Evolutionary conservation across 768 basidiomycete species (phyloP).

Genomic region (Serendipita vermifera): DNA sequence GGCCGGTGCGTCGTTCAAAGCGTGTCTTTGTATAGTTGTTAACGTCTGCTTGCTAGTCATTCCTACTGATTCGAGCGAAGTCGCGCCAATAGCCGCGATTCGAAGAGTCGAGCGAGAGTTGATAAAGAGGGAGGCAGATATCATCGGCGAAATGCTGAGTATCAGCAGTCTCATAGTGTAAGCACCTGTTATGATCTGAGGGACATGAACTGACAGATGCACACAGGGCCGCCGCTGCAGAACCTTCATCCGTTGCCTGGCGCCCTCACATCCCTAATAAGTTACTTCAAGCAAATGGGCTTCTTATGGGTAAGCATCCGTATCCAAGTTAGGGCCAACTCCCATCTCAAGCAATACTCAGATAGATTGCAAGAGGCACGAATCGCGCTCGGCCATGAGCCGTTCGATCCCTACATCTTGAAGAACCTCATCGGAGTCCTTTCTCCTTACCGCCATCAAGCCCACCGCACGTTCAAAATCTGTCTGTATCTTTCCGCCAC

Average conservation of each 20-base stretch:
- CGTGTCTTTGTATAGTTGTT: not conserved
- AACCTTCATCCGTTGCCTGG: slow-evolving; percentile 18
- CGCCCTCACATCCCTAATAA: slow-evolving; percentile 12
- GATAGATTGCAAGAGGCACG: slow-evolving; percentile 17
- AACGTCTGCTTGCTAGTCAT: not conserved
- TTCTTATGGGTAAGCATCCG: slow-evolving; percentile 15
- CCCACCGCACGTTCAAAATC: slow-evolving; percentile 13
- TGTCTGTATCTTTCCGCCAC: slow-evolving; percentile 17
- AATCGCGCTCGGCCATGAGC: slow-evolving; percentile 14
- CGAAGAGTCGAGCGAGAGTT: not conserved
- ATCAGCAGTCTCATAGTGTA: not conserved
- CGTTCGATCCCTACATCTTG: slow-evolving; percentile 15
- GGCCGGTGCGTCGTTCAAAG: not conserved
- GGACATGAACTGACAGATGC: not conserved
- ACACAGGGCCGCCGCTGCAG: slow-evolving; percentile 18
- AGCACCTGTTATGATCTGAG: too few relatives aligned
- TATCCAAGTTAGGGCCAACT: not conserved
- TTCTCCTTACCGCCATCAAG: slow-evolving; percentile 17
- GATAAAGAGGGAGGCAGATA: not conserved
- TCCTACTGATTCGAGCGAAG: not conserved
- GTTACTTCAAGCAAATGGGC: slow-evolving; percentile 18
- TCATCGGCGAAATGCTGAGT: not conserved
- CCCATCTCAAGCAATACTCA: not conserved
- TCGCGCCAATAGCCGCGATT: not conserved
- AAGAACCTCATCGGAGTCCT: slow-evolving; percentile 16